These are phyloP conservation scores for Cordyceps tenuipes DNA, from an alignment of 2,329 filamentous ascomycete genomes.

Conservation along the genomic window DNA sequence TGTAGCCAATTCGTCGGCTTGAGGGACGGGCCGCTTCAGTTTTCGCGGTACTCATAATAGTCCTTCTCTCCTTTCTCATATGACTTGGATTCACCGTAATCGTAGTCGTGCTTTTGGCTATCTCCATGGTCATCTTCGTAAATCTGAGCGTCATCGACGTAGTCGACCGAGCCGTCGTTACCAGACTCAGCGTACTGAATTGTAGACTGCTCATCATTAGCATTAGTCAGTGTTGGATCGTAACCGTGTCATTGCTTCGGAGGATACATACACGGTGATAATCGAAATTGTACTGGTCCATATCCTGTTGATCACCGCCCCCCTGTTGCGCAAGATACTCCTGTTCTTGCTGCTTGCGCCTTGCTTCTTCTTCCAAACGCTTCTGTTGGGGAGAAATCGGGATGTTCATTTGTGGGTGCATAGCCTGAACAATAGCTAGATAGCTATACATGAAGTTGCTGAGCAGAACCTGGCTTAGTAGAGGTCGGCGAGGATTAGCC, in stretches of 20 bases:
- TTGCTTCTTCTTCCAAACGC: conserved; percentile 47
- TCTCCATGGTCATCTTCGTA: conserved; percentile 44
- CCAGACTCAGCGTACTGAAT: conserved; percentile 39
- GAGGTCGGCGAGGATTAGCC: conserved; percentile 85
- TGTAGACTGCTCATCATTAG: conserved; percentile 28
- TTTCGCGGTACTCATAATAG: conserved; percentile 30
- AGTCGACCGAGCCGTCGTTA: conserved; percentile 36
- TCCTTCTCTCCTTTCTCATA: conserved; percentile 33
- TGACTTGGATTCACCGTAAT: conserved; percentile 30
- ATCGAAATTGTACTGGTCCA: conserved; percentile 45
- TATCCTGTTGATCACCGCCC: conserved; percentile 39
- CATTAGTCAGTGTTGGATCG: background rate
- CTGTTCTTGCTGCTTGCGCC: conserved; percentile 41
- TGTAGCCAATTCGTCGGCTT: background rate
- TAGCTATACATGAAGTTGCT: conserved; percentile 99
- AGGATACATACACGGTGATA: conserved; percentile 40
- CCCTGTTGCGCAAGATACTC: conserved; percentile 37
- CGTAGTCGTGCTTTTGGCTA: conserved; percentile 29
- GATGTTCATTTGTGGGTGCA: conserved; percentile 93
- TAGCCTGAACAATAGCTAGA: conserved; percentile 94
- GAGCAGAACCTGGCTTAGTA: conserved; percentile 90
- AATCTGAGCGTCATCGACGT: conserved; percentile 44
- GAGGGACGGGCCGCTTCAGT: background rate
- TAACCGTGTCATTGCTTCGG: background rate
- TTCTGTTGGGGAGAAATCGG: conserved; percentile 73